A percentile compares a stretch with the other conserved stretches of the same genome.
phyloP scores from a whole-genome alignment of 2,329 filamentous ascomycete genomes.

The Diaporthe ilicicola region DNA sequence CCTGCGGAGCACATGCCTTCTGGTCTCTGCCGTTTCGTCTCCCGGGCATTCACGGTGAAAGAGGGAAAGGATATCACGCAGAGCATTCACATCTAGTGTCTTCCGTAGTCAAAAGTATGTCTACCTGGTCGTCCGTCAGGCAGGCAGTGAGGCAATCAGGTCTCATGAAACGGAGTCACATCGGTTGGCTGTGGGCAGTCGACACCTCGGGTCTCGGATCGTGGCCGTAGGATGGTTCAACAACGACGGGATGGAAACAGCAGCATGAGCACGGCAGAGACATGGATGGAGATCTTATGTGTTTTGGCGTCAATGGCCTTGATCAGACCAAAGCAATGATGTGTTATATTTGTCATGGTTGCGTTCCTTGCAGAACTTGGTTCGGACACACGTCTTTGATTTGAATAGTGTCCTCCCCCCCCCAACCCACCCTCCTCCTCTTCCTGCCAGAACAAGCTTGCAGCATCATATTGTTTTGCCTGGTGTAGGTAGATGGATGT shows the following conservation, averaged over 20 bases:
- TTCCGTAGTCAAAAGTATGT: constrained; percentile 10
- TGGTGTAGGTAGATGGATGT: not conserved
- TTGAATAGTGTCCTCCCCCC: not conserved
- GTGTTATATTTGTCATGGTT: constrained; percentile 6
- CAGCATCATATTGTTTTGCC: not conserved
- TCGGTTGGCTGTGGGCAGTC: not conserved
- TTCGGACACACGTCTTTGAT: constrained; percentile 3
- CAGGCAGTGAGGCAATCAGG: not conserved
- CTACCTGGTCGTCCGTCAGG: not conserved
- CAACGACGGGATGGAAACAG: not conserved
- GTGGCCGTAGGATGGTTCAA: not conserved
- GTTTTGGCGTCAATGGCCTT: constrained; percentile 15
- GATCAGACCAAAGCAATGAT: constrained; percentile 17
- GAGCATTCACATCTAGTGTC: not conserved
- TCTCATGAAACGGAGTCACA: constrained; percentile 11
- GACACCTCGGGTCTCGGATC: not conserved
- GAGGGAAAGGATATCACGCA: not conserved
- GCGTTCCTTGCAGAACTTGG: constrained; percentile 12
- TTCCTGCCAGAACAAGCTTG: not conserved
- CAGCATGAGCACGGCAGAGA: not conserved
- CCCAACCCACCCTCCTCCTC: not conserved
- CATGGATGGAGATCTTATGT: not conserved
- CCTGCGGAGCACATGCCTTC: not conserved
- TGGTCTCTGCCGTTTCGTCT: not conserved
- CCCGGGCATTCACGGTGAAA: not conserved